Conservation (phyloP, 768 basidiomycete species). For the Mrakia hoshinonis region DNA sequence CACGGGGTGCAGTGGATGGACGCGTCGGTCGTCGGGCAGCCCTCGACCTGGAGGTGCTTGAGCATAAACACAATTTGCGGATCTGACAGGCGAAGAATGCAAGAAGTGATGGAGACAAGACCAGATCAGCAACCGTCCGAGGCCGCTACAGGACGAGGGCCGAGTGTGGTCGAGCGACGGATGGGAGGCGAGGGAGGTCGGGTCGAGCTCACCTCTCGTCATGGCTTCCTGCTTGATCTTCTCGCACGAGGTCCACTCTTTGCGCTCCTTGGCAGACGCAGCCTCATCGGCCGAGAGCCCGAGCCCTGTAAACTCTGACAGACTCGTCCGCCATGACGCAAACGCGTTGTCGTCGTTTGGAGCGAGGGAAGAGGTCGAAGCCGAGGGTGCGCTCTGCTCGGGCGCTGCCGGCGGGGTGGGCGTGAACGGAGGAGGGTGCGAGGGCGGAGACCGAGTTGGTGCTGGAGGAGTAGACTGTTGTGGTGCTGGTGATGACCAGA, state of each 20-base stretch:
- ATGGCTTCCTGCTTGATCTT: background rate
- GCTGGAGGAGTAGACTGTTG: too few relatives aligned
- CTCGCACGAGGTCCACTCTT: background rate
- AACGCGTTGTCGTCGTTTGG: background rate
- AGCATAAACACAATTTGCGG: constrained; percentile 84
- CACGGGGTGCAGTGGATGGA: constrained; percentile 82
- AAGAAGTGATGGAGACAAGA: background rate
- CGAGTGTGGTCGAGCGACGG: background rate
- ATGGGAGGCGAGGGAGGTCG: background rate
- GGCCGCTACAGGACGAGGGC: too few relatives aligned
- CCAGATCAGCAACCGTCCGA: too few relatives aligned
- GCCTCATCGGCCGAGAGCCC: background rate
- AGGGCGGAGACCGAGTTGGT: too few relatives aligned
- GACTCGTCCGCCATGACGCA: background rate
- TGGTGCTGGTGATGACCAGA: too few relatives aligned
- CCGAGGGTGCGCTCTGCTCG: too few relatives aligned
- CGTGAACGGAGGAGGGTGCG: too few relatives aligned
- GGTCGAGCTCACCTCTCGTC: background rate
- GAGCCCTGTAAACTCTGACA: background rate
- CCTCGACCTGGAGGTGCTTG: constrained; percentile 64
- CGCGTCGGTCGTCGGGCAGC: constrained; percentile 35
- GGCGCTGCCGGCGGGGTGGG: too few relatives aligned
- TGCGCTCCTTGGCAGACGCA: background rate
- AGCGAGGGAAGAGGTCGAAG: too few relatives aligned
- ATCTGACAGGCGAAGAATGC: constrained; percentile 49